A percentile compares a stretch with the other conserved stretches of the same genome.
Evolutionary conservation across 176 grass and related monocot species (phyloP).

Genomic region (Eragrostis nindensis): DNA sequence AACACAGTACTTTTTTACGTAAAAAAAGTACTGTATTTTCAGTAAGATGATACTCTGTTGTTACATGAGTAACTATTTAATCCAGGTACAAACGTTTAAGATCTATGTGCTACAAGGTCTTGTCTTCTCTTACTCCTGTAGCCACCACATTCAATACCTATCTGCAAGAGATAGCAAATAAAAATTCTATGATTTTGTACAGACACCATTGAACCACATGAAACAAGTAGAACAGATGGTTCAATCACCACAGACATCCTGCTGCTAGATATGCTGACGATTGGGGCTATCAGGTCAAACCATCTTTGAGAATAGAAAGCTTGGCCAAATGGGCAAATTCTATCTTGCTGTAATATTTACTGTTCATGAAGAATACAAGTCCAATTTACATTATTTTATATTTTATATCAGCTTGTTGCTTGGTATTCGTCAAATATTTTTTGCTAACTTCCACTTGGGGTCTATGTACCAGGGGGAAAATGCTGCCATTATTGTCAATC

Average conservation of each 20-base stretch:
- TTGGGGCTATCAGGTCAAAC: too few species aligned
- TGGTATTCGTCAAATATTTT: neutral
- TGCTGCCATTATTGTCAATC: conserved; percentile 84
- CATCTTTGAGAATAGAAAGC: too few species aligned
- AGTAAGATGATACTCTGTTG: neutral
- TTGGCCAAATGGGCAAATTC: too few species aligned
- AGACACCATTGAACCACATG: neutral
- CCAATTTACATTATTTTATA: neutral
- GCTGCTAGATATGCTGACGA: neutral
- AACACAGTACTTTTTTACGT: too few species aligned
- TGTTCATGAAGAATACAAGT: neutral
- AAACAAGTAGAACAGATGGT: neutral
- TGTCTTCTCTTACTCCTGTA: neutral
- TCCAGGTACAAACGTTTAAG: neutral
- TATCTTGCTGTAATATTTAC: conserved; percentile 1
- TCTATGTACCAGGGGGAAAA: conserved; percentile 61
- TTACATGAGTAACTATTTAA: too few species aligned
- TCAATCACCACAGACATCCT: neutral
- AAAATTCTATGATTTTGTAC: neutral
- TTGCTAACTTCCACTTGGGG: neutral
- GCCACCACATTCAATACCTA: neutral
- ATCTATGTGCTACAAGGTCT: conserved; percentile 3
- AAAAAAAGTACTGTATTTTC: too few species aligned
- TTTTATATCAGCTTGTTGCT: conserved; percentile 2
- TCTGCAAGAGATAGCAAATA: neutral